Conservation (phyloP, 805 yeast species). For the Barnettozyma vustinii region DNA sequence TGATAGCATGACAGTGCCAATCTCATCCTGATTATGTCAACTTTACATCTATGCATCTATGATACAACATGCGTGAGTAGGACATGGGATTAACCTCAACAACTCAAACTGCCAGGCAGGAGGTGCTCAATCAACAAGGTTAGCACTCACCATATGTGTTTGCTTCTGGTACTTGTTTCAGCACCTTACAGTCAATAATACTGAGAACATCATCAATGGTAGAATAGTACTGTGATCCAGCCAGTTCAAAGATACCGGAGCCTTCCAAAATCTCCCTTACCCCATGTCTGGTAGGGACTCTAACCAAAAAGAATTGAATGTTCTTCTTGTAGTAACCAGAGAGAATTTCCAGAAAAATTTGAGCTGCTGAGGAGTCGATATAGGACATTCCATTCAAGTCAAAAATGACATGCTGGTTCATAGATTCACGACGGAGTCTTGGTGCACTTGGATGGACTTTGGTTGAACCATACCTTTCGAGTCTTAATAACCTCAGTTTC, state of each 20-base stretch:
- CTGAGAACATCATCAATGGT: slow-evolving; percentile 22
- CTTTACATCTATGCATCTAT: no score
- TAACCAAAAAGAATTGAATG: slow-evolving; percentile 53
- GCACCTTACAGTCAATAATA: slow-evolving; percentile 14
- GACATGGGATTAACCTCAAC: no score
- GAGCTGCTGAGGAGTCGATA: slow-evolving; percentile 77
- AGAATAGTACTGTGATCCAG: slow-evolving; percentile 19
- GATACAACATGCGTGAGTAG: no score
- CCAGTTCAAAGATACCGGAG: slow-evolving; percentile 49
- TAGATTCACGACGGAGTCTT: slow-evolving; percentile 36
- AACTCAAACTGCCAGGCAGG: no score
- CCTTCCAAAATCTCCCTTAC: slow-evolving; percentile 45
- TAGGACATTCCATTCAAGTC: slow-evolving; percentile 80
- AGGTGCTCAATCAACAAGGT: background rate
- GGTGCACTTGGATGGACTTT: slow-evolving; percentile 74
- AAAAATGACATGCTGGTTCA: slow-evolving; percentile 56
- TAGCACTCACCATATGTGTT: background rate
- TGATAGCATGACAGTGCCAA: no score
- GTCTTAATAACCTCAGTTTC: slow-evolving; percentile 55
- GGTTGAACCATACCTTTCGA: slow-evolving; percentile 74
- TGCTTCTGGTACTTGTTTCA: background rate
- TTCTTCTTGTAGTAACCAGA: slow-evolving; percentile 46
- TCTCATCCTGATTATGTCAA: no score
- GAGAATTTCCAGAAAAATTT: slow-evolving; percentile 60
- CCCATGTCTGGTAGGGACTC: slow-evolving; percentile 44